These are phyloP conservation scores for Tolypocladium endophyticum DNA, from an alignment of 2,329 filamentous ascomycete genomes.

Conservation along the genomic window DNA sequence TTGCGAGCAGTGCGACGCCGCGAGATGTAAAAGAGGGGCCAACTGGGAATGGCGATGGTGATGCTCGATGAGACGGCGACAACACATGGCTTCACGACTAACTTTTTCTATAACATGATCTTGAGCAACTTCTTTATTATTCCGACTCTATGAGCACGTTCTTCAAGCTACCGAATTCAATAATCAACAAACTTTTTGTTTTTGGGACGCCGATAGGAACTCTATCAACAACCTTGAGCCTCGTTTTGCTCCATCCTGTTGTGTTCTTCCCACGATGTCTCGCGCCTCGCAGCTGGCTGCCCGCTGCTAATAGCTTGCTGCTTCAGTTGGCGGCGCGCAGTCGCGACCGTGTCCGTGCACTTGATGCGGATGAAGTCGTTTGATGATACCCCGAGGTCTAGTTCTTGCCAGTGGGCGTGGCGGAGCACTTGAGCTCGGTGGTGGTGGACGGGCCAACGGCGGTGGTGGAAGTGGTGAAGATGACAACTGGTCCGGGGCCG, in stretches of 20 bases:
- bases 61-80: not conserved
- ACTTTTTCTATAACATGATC: not conserved
- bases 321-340: not conserved
- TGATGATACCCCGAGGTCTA: not conserved
- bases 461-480: conserved; percentile 12
- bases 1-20: conserved; percentile 21
- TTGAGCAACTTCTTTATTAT: not conserved
- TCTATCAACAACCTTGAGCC: not conserved
- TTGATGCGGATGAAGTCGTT: not conserved
- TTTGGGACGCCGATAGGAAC: not conserved
- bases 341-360: not conserved
- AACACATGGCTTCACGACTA: not conserved
- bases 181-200: not conserved
- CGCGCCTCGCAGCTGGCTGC: not conserved
- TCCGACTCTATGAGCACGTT: not conserved
- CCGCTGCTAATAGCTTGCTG: not conserved
- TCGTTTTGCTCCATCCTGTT: not conserved
- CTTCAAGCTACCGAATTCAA: not conserved
- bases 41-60: not conserved
- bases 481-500: conserved; percentile 10
- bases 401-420: not conserved
- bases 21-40: not conserved
- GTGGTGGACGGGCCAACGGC: conserved; percentile 4
- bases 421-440: conserved; percentile 6
- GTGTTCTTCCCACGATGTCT: not conserved